Conservation (phyloP, 78 protist species). For the Protostelium mycophagum region DNA sequence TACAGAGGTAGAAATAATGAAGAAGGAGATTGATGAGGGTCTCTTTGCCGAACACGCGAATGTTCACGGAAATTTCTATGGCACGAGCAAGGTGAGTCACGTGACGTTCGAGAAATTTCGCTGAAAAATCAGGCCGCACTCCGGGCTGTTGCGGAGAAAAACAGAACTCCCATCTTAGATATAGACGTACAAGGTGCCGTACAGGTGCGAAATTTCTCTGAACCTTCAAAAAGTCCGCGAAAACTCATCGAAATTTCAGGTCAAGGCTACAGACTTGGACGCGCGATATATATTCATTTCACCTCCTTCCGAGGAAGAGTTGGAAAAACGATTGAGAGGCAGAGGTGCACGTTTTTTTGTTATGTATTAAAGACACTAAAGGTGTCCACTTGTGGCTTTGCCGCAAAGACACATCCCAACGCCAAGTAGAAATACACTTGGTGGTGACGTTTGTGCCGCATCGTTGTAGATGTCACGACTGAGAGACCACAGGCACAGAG, state of each 20-base stretch:
- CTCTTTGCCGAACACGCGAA: slow-evolving; percentile 45
- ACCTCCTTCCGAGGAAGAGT: slow-evolving; percentile 76
- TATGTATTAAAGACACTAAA: neutral
- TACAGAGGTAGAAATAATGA: slow-evolving; percentile 13
- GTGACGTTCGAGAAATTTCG: neutral
- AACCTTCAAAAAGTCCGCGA: too few relatives aligned
- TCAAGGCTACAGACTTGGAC: slow-evolving; percentile 43
- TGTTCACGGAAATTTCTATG: slow-evolving; percentile 67
- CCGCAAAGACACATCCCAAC: too few relatives aligned
- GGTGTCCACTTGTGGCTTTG: too few relatives aligned
- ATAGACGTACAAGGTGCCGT: slow-evolving; percentile 91
- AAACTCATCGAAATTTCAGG: neutral
- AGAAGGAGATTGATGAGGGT: slow-evolving; percentile 38
- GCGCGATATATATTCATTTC: slow-evolving; percentile 53
- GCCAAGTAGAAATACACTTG: too few relatives aligned
- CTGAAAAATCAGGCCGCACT: neutral
- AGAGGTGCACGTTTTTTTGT: slow-evolving; percentile 13
- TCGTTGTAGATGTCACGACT: too few relatives aligned
- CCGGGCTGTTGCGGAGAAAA: slow-evolving; percentile 6
- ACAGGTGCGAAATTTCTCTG: neutral
- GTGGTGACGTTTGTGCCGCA: too few relatives aligned
- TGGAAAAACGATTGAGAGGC: slow-evolving; percentile 74
- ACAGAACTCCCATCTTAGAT: slow-evolving; percentile 73
- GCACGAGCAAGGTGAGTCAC: slow-evolving; percentile 57
- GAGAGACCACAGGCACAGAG: slow-evolving; percentile 78